Evolutionary conservation across 2,329 filamentous ascomycete genomes (phyloP), one percentile per base, ranked within the genome.

Genomic region (Fusarium tuaranense): DNA sequence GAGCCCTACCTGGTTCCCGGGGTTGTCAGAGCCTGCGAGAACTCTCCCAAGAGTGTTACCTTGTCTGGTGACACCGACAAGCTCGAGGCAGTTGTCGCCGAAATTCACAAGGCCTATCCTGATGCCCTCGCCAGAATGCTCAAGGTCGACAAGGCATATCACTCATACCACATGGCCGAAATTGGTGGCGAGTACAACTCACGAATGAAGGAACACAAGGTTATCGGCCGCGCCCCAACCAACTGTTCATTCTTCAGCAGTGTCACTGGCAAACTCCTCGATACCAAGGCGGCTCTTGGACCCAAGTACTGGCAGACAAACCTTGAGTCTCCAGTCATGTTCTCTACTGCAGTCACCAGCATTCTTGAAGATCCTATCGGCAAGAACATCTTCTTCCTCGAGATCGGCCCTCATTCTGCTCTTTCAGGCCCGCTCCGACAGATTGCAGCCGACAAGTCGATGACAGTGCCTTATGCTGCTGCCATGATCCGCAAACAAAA

Each of bases 71-170:
- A 83, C 30, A 51, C 39, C 0, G 67, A 72, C 1, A 72, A 76
- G 32, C 70, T 84, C 4, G 68, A 78, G 4, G 61, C 72, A 2
- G 76, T 78, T 7, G 68, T 84, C 8, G 74, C 73, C 2, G 69
- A 68, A 1, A 77, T 85, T 46, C 78, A 82, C 60, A 30, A 74
- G 10, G 74, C 67, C 1, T 66, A 76, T 7, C 80, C 82, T 0
- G 81, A 80, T 18, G 78, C 79, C 0, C 78, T 83, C 20, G 78
- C 80, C 2, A 78, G 82, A 2, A 55, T 77, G 9, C 72, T 86
- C 3, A 81, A 82, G 46, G 82, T 85, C 1, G 80, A 84, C n/a
- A 83, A 80, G 63, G 84, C 84, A 0, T 87, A 86, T 63, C 85
- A 86, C 76, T 86, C 85, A 0, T 76, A 80, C 34, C 81, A 83